A percentile compares a stretch with the other conserved stretches of the same genome.
These are phyloP conservation scores for Solanum hybrid DNA, from an alignment of 305 asterid species.

Conservation along the genomic window DNA sequence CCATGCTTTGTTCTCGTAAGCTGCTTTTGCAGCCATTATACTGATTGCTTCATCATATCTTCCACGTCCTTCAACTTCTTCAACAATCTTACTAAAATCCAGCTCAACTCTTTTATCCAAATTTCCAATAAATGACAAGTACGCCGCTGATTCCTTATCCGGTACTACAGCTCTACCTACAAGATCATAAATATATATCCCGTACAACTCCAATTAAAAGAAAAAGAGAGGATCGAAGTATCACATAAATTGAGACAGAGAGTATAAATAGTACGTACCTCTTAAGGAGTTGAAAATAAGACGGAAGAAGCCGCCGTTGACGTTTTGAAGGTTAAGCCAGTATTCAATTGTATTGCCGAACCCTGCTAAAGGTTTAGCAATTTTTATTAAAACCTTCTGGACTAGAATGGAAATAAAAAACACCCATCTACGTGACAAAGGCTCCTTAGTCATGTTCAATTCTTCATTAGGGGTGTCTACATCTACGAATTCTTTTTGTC, in stretches of 20 bases:
- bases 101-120: constrained; percentile 14
- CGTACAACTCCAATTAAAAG: no score
- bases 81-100: neutral
- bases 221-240: neutral
- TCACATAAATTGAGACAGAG: neutral
- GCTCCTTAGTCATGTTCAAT: neutral
- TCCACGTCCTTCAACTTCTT: constrained; percentile 12
- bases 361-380: constrained; percentile 5
- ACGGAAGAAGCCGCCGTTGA: neutral
- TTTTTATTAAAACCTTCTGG: neutral
- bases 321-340: constrained; percentile 8
- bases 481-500: constrained; percentile 2
- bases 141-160: constrained; percentile 5
- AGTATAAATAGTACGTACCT: neutral
- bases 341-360: constrained; percentile 8
- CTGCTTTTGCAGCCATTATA: constrained; percentile 57
- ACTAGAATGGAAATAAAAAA: constrained; percentile 1
- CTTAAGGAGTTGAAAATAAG: constrained; percentile 3
- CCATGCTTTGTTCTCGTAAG: constrained; percentile 45
- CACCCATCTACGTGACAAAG: constrained; percentile 10
- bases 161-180: constrained; percentile 15
- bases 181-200: neutral
- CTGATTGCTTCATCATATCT: constrained; percentile 28
- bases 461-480: neutral
- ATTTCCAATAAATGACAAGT: constrained; percentile 3